Percentiles rank a stretch among this genome's conserved stretches.
Evolutionary conservation across 257 asterid species (phyloP).

Genomic region (Solanum sparsipilum): DNA sequence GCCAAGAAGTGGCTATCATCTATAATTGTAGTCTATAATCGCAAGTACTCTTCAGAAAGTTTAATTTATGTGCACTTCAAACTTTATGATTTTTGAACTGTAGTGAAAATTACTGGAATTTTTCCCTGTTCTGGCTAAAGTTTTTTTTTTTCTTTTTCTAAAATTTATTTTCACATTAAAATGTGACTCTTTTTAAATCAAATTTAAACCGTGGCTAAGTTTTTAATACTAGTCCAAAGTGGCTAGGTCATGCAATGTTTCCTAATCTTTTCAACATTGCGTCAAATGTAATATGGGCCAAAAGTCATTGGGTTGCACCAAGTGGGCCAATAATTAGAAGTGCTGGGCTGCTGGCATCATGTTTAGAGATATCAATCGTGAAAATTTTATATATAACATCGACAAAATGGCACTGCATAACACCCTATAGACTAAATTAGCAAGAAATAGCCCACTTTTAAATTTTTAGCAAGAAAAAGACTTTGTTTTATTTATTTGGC

Average conservation of each 20-base stretch:
- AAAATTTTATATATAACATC: too few relatives aligned
- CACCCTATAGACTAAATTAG: too few relatives aligned
- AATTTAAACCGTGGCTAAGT: background rate
- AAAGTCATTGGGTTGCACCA: background rate
- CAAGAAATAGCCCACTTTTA: too few relatives aligned
- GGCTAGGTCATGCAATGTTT: background rate
- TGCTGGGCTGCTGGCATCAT: background rate
- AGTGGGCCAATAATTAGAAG: background rate
- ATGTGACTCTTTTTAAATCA: background rate
- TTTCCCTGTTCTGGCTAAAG: background rate
- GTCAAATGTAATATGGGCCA: background rate
- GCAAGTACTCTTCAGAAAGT: background rate
- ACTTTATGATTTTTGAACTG: background rate
- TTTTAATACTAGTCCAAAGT: background rate
- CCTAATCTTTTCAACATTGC: background rate
- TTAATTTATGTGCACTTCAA: background rate
- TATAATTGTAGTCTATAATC: background rate
- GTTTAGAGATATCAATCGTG: background rate
- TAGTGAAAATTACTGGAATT: background rate
- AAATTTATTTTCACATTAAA: background rate
- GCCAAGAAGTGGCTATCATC: background rate
- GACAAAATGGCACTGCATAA: too few relatives aligned
- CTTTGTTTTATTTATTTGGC: too few relatives aligned
- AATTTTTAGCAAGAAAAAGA: too few relatives aligned
- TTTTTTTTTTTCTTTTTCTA: too few relatives aligned